These are phyloP conservation scores for Datura wrightii DNA, from an alignment of 257 asterid species.

Conservation along the genomic window DNA sequence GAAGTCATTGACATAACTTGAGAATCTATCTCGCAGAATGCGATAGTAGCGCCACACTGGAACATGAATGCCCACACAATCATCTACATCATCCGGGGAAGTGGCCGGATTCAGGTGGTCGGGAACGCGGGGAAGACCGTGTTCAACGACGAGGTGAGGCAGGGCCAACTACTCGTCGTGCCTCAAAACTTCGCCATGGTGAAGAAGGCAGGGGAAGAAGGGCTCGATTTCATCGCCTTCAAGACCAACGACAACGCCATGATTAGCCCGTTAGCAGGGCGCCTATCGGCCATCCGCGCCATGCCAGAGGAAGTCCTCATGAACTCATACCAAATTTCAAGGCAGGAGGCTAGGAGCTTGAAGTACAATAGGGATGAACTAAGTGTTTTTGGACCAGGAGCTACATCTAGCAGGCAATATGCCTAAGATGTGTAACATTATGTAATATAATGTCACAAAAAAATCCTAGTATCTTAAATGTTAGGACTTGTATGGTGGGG, in stretches of 20 bases:
- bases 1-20: too few species aligned
- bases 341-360: constrained; percentile 51
- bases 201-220: constrained; percentile 57
- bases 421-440: constrained; percentile 20
- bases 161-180: constrained; percentile 59
- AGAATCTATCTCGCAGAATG: constrained; percentile 40
- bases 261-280: constrained; percentile 54
- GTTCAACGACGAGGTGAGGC: constrained; percentile 56
- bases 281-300: constrained; percentile 50
- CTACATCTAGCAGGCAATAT: constrained; percentile 10
- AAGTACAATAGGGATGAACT: constrained; percentile 61
- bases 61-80: constrained; percentile 57
- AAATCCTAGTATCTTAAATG: constrained; percentile 3
- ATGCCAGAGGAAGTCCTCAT: constrained; percentile 66
- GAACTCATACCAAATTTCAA: constrained; percentile 47
- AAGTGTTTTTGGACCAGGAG: constrained; percentile 29
- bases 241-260: constrained; percentile 64
- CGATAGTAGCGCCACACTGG: constrained; percentile 60
- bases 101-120: constrained; percentile 56
- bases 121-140: constrained; percentile 47
- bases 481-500: constrained; percentile 2
- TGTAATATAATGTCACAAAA: neutral
- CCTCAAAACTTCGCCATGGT: constrained; percentile 61
- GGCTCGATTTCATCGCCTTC: constrained; percentile 63
- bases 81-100: constrained; percentile 54